phyloP scores from a whole-genome alignment of 2,329 filamentous ascomycete species.

The Drechslerella coelobrocha region DNA sequence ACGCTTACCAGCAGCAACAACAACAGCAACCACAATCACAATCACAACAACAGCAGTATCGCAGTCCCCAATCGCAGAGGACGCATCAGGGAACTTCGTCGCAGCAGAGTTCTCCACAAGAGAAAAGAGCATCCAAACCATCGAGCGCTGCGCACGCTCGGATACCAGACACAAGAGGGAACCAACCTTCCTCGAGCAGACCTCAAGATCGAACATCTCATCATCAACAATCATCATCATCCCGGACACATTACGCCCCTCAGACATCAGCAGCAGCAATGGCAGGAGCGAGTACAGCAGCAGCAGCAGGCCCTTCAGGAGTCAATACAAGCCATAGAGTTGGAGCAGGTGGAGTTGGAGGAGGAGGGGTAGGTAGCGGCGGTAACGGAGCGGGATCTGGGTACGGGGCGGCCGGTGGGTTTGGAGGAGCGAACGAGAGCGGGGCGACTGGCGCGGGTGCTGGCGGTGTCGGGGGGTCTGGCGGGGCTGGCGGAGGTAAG shows the following conservation, averaged over 20 bases:
- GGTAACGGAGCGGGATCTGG: slow-evolving; percentile 30
- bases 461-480: slow-evolving; percentile 50
- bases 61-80: slow-evolving; percentile 30
- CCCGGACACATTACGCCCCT: background rate
- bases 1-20: slow-evolving; percentile 22
- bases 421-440: slow-evolving; percentile 34
- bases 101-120: slow-evolving; percentile 42
- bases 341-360: slow-evolving; percentile 24
- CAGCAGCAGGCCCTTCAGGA: slow-evolving; percentile 48
- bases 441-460: slow-evolving; percentile 46
- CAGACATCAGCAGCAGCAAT: slow-evolving; percentile 47
- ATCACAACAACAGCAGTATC: slow-evolving; percentile 40
- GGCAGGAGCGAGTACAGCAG: slow-evolving; percentile 52
- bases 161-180: slow-evolving; percentile 40
- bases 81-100: slow-evolving; percentile 41
- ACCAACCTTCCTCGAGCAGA: slow-evolving; percentile 30
- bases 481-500: slow-evolving; percentile 56
- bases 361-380: slow-evolving; percentile 25
- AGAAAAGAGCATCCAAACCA: slow-evolving; percentile 37
- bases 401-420: slow-evolving; percentile 22
- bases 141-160: slow-evolving; percentile 31
- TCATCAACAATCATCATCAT: slow-evolving; percentile 23
- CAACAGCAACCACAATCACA: slow-evolving; percentile 50
- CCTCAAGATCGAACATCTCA: slow-evolving; percentile 24
- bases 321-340: slow-evolving; percentile 42